Evolutionary conservation across 345 rosid genomes (phyloP), one percentile per base, ranked within the genome.

Genomic region (Gossypium herbaceum): DNA sequence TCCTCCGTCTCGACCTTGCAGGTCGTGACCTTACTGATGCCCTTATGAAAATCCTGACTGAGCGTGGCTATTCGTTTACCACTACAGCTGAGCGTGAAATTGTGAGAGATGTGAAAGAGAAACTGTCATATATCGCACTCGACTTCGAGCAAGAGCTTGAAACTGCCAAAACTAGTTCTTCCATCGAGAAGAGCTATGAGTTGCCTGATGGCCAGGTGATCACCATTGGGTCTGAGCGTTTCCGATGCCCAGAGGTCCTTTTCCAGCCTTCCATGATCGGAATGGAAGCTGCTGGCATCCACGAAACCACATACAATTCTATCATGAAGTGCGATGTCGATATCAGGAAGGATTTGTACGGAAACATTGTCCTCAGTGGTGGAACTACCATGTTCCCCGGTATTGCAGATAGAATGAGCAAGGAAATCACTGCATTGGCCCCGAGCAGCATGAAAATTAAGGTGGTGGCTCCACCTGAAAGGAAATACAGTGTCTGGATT

Each of bases 31-130:
- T 87, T 13, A 89, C 88, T 0, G 91, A 89, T 79, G 74, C 85
- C 71, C 91, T 87, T 48, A 89, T 85, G 89, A 88, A 88, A 75
- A 86, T 88, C 75, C 76, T 88, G 64, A 86, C 87, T 0, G 87
- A 86, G 73, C 87, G 89, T 65, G 89, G 93, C 25, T 89, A 89
- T 79, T 89, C 93, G 4, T 89, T 89, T 79, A 89, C 93, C 71
- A 89, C 93, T 73, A 79, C 93, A 54, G 91, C 93, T 71, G 93
- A 89, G 79, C 89, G 93, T 78, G 92, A 89, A 51, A 87, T 87
- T 48, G 91, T 89, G 50, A 80, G 92, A 68, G 92, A 89, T 76
- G 81, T 87, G 89, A 89, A 89, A 76, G 93, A 89, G 82, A 89
- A 89, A 74, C 78, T 89, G 71, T 81, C 90, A 59, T 89, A 84